Base-by-base conservation (phyloP, 176 grass and related monocot species). In the Stipa capillata region DNA sequence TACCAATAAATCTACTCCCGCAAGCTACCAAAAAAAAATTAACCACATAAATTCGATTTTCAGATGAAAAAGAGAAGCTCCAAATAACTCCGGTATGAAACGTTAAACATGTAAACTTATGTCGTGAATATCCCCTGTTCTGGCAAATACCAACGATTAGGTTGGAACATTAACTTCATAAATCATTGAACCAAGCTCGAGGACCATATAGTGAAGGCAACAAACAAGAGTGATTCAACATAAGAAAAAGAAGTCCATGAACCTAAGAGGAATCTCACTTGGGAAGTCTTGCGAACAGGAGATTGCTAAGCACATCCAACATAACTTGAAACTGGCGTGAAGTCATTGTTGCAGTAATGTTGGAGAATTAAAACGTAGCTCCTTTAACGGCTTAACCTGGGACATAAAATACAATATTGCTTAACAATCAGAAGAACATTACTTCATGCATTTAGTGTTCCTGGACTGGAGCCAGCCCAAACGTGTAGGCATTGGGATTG, bases 301-400 rank as follows among this genome's bases (percentile, higher is more conserved):
- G 96, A 89, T 98, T 98, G 76, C 74, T 99, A 37, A 99, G 88
- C 53, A 99, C 96, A 83, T 95, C 96, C 72, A 94, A 82, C 92
- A 99, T 93, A 75, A 99, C 96, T 87, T 99, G 96, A 88, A 99
- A 99, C 70, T 99, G 96, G 25, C 96, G 92, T 41, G 96, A 99
- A 72, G 96, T 99, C 96, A 99, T 99, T 25, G 96, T 95, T 81
- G 92, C 92, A 1, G 96, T 89, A 78, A 99, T 95, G 69, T 95
- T 87, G 96, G 83, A 81, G 96, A 99, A 80, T 99, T 99, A 73
- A 99, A 99, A 20, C 81, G 73, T 40, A 99, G 76, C 49, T 95
- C 96, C 83, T 99, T 99, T 41, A 99, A 70, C 21, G 96, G 96
- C 66, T 99, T 99, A 80, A 99, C 96, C 95, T 98, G 85, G 43